Evolutionary conservation across 2,329 filamentous ascomycete species (phyloP), one percentile per base, ranked within the genome.

Genomic region (Fusarium sp.): DNA sequence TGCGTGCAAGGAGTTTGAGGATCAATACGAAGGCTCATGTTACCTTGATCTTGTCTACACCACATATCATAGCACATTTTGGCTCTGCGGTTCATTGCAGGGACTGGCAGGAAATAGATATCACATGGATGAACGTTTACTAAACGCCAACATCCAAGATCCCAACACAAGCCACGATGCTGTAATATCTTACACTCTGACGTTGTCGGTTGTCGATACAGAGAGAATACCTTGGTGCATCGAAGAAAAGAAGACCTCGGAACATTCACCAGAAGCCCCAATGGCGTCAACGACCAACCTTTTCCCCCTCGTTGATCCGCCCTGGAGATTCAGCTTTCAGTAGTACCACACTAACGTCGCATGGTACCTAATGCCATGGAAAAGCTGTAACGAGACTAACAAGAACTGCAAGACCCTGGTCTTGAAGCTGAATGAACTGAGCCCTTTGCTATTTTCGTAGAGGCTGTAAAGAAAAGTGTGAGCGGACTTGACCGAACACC

Each of bases 211-310:
- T 31, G 28, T 56, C 36, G 33, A 24, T 57, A 30, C 47, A 28
- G 28, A 38, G 35, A 22, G 22, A 30, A 50, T 50, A 30, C 20
- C 44, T 54, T 36, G 41, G 51, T 51, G 30, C 36, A 39, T 51
- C 20, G 39, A 70, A 48, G 26, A 53, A 66, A 67, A 51, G 39
- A 59, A 66, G 45, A 50, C 50, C 31, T 68, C 51, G 55, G 55
- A 59, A 70, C 51, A 56, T 66, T 68, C 44, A 54, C n/a, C 44
- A 47, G 41, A 60, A 64, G 54, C 70, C 62, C 42, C 68, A 63
- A 74, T 74, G 67, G 71, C 71, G 71, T 66, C 63, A 64, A 74
- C 15, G 38, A 42, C 51, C 51, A 48, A 62, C 39, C 50, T 55
- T 31, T 51, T 56, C 53, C 31, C 48, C 39, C 59, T 63, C 33